These are phyloP conservation scores for Citrus sinensis DNA, from an alignment of 345 rosid species.

Conservation along the genomic window DVS_A1.0 CM039168.1:27568501-27569000, in stretches of 20 bases:
- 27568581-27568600: background rate
- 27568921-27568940: conserved; percentile 46
- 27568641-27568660: background rate
- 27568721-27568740: background rate
- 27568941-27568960: conserved; percentile 41
- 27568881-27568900: conserved; percentile 43
- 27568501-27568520: background rate
- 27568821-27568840: conserved; percentile 25
- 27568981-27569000: conserved; percentile 30
- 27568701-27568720: background rate
- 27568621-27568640: background rate
- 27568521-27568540: background rate
- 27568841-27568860: conserved; percentile 44
- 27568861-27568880: conserved; percentile 37
- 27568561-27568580: background rate
- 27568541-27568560: background rate
- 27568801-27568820: conserved; percentile 15
- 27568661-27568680: background rate
- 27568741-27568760: conserved; percentile 24
- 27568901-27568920: conserved; percentile 42
- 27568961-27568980: conserved; percentile 18
- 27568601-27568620: background rate
- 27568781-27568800: conserved; percentile 15
- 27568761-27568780: conserved; percentile 22
- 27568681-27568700: background rate